phyloP scores from a whole-genome alignment of 495 filamentous ascomycete species.

The Jackrogersella minutella region DNA sequence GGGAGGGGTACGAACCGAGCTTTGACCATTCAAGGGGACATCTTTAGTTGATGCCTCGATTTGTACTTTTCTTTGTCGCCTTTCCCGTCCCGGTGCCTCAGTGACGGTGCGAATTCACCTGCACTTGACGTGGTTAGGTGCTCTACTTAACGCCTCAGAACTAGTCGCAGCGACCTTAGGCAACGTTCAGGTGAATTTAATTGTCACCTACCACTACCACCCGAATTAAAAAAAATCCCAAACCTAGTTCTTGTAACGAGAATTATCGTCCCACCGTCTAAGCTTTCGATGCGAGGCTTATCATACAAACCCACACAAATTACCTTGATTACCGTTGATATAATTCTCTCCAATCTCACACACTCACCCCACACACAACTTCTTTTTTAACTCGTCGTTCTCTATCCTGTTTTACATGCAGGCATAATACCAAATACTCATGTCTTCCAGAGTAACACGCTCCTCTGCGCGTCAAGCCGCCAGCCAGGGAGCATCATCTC shows the following conservation, averaged over 20 bases:
- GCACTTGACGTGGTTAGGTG: not conserved
- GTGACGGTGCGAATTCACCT: too few species aligned
- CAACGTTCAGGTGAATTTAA: conserved; percentile 6
- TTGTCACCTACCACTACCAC: not conserved
- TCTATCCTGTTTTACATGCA: conserved; percentile 2
- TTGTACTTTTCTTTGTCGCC: conserved; percentile 7
- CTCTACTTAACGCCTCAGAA: not conserved
- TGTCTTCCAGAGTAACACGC: conserved; percentile 85
- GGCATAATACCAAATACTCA: conserved; percentile 60
- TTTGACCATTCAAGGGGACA: conserved; percentile 4
- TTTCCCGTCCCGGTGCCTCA: not conserved
- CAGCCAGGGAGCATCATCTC: conserved; percentile 60
- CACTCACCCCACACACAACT: conserved; percentile 6
- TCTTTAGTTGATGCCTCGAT: conserved; percentile 28
- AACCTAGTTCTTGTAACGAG: conserved; percentile 25
- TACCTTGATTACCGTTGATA: conserved; percentile 1
- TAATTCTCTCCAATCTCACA: conserved; percentile 1
- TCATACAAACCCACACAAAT: conserved; percentile 17
- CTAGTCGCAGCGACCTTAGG: not conserved
- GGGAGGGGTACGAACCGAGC: conserved; percentile 22
- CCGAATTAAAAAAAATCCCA: not conserved
- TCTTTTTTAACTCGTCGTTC: conserved; percentile 17
- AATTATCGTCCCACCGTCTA: conserved; percentile 17
- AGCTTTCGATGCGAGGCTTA: conserved; percentile 32
- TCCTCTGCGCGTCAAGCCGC: conserved; percentile 81